Percentiles rank a stretch among this genome's conserved stretches.
Conservation (phyloP, 163 green algal species). For the Chloroidium sp. region DNA sequence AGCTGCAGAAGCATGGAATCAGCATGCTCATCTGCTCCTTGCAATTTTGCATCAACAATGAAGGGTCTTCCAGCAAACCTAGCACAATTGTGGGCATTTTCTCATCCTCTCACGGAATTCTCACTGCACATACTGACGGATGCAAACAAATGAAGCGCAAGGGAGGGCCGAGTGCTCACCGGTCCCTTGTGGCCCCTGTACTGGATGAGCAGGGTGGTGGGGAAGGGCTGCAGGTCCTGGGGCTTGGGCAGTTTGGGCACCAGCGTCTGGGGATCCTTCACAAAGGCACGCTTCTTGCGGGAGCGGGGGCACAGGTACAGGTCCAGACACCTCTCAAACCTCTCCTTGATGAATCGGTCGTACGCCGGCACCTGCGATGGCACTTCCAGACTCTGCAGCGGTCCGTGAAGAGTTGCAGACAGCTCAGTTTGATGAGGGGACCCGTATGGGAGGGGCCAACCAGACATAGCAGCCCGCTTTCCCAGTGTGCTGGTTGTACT, state of each 20-base stretch:
- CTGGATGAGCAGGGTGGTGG: constrained; percentile 59
- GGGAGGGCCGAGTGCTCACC: constrained; percentile 19
- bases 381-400: background rate
- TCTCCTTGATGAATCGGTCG: constrained; percentile 81
- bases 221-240: constrained; percentile 87
- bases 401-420: constrained; percentile 3
- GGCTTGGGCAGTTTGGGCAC: constrained; percentile 92
- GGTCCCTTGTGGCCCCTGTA: constrained; percentile 66
- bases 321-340: constrained; percentile 95
- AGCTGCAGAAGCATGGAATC: too few relatives aligned
- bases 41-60: too few relatives aligned
- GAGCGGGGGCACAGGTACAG: constrained; percentile 91
- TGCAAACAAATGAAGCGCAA: too few relatives aligned
- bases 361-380: constrained; percentile 71
- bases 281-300: constrained; percentile 31
- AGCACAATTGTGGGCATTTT: too few relatives aligned
- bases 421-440: too few relatives aligned
- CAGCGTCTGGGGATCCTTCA: constrained; percentile 70
- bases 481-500: too few relatives aligned
- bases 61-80: too few relatives aligned
- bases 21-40: too few relatives aligned
- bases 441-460: background rate
- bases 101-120: too few relatives aligned
- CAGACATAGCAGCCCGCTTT: background rate
- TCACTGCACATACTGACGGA: too few relatives aligned